These are phyloP conservation scores for Marasmius sp. DNA, from an alignment of 1,284 basidiomycete species.

Conservation along the genomic window DNA sequence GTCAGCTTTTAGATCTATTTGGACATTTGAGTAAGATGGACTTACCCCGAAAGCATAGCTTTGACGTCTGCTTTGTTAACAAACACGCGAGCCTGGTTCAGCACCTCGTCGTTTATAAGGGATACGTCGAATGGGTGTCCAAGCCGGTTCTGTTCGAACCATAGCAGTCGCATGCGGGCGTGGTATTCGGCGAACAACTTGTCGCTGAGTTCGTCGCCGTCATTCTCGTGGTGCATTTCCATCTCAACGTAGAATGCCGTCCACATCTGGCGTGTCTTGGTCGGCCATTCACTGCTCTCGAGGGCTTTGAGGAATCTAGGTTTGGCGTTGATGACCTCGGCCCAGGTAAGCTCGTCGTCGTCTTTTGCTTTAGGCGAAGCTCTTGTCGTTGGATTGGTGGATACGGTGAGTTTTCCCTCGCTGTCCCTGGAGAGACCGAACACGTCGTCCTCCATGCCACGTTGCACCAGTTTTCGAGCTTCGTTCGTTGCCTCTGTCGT, in stretches of 20 bases:
- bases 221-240: too few relatives aligned
- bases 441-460: neutral
- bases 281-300: neutral
- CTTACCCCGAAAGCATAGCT: neutral
- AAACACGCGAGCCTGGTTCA: neutral
- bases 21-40: neutral
- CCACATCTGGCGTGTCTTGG: neutral
- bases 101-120: neutral
- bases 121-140: conserved; percentile 3
- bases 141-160: neutral
- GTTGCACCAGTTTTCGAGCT: neutral
- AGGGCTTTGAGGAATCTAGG: conserved; percentile 1
- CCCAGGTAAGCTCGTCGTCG: conserved; percentile 1
- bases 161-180: neutral
- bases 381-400: neutral
- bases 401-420: neutral
- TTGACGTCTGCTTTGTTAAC: neutral
- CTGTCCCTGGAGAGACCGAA: neutral
- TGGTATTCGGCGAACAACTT: conserved; percentile 4
- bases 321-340: neutral
- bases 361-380: conserved; percentile 3
- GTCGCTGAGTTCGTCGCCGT: conserved; percentile 1
- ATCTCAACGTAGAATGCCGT: conserved; percentile 1
- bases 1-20: neutral
- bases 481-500: neutral